Percentiles rank a stretch among this genome's conserved stretches.
phyloP scores from a whole-genome alignment of 768 basidiomycete species.

The Russula virescens region DNA sequence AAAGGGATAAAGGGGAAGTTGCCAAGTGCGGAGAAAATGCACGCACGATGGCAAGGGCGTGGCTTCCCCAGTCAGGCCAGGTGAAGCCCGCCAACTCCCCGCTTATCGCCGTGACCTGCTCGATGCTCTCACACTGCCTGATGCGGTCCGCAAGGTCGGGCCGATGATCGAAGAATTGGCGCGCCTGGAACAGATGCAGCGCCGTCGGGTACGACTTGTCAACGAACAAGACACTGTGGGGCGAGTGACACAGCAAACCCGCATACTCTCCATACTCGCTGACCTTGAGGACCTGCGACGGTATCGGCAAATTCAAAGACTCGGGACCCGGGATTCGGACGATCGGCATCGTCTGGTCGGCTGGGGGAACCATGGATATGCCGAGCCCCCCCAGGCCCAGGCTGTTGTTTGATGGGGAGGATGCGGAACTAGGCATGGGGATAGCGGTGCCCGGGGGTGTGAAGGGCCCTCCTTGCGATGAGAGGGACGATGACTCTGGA shows the following conservation, averaged over 20 bases:
- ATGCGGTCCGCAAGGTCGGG: slow-evolving; percentile 54
- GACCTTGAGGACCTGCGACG: slow-evolving; percentile 31
- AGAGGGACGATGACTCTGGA: too few species aligned
- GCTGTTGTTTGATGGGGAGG: too few species aligned
- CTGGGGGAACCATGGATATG: slow-evolving; percentile 5
- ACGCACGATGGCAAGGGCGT: slow-evolving; percentile 49
- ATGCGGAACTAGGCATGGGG: too few species aligned
- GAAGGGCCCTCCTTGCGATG: too few species aligned
- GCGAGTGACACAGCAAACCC: slow-evolving; percentile 62
- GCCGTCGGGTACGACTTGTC: slow-evolving; percentile 60
- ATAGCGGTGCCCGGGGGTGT: too few species aligned
- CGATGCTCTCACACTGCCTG: slow-evolving; percentile 37
- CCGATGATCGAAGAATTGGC: slow-evolving; percentile 53
- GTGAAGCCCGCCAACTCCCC: slow-evolving; percentile 32
- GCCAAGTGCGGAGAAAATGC: background rate
- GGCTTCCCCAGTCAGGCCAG: slow-evolving; percentile 49
- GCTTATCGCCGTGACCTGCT: slow-evolving; percentile 37
- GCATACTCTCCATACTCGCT: slow-evolving; percentile 30
- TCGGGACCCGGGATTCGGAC: too few species aligned
- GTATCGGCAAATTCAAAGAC: background rate
- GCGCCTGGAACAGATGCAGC: slow-evolving; percentile 69
- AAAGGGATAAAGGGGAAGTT: background rate
- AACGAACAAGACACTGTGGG: slow-evolving; percentile 52
- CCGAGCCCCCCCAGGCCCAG: background rate
- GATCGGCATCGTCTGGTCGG: too few species aligned